These are phyloP conservation scores for Pleurotus tuber-regium DNA, from an alignment of 768 basidiomycete genomes.

Conservation along the genomic window DNA sequence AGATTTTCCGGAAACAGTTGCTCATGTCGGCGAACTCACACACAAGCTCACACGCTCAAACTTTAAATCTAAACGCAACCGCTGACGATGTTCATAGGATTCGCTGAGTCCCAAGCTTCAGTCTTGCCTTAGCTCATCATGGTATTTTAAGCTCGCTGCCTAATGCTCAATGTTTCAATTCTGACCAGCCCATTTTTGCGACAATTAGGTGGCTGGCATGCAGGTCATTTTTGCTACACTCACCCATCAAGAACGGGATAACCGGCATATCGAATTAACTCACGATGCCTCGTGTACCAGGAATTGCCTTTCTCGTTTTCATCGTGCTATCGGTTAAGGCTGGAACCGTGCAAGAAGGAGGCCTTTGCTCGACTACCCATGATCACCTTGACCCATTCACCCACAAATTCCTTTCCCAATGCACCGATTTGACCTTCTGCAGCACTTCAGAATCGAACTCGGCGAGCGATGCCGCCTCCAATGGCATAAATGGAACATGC, in stretches of 20 bases:
- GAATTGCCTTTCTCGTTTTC: too few relatives aligned
- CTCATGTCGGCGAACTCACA: not conserved
- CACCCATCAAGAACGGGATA: too few relatives aligned
- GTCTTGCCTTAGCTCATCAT: too few relatives aligned
- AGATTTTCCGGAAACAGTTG: not conserved
- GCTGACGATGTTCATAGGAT: not conserved
- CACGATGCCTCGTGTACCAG: too few relatives aligned
- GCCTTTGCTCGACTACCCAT: constrained; percentile 39
- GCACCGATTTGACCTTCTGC: constrained; percentile 58
- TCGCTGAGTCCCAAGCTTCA: too few relatives aligned
- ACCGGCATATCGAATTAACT: too few relatives aligned
- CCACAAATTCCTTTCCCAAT: constrained; percentile 60
- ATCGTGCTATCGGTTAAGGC: too few relatives aligned
- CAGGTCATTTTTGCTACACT: too few relatives aligned
- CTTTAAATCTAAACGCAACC: not conserved
- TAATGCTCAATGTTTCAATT: too few relatives aligned
- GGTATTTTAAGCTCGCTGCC: too few relatives aligned
- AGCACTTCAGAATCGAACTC: not conserved
- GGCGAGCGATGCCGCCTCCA: not conserved
- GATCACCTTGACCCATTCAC: constrained; percentile 52
- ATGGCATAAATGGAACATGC: constrained; percentile 41
- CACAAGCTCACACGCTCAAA: not conserved
- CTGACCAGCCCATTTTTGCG: too few relatives aligned
- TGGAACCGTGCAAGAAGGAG: constrained; percentile 10
- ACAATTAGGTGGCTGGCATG: too few relatives aligned